Percentiles rank a stretch among this genome's conserved stretches.
Conservation (phyloP, 345 rosid species). For the Ceriops decandra region DNA sequence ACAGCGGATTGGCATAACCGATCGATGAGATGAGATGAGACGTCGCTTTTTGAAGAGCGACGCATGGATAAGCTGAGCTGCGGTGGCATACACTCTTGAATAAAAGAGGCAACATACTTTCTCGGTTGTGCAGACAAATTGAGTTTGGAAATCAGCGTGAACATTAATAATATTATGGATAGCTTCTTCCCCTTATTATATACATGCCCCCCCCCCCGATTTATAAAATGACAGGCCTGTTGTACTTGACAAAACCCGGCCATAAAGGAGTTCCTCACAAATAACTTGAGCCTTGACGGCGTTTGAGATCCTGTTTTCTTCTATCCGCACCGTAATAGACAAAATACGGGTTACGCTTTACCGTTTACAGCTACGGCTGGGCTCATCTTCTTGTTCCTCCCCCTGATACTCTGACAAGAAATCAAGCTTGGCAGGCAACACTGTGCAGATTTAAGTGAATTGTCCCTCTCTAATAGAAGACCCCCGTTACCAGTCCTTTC, state of each 20-base stretch:
- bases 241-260: constrained; percentile 4
- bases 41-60: too few relatives aligned
- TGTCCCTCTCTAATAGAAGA: constrained; percentile 32
- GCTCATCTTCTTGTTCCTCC: constrained; percentile 71
- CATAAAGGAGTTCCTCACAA: neutral
- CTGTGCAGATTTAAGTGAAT: constrained; percentile 37
- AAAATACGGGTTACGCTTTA: constrained; percentile 1
- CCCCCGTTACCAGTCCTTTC: constrained; percentile 49
- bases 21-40: too few relatives aligned
- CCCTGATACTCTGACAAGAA: constrained; percentile 49
- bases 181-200: constrained; percentile 3
- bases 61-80: too few relatives aligned
- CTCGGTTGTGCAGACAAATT: too few relatives aligned
- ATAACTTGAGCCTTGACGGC: neutral
- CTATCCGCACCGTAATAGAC: neutral
- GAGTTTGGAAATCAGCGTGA: too few relatives aligned
- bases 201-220: constrained; percentile 6
- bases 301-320: constrained; percentile 1
- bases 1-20: too few relatives aligned
- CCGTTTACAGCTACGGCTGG: constrained; percentile 24
- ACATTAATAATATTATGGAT: too few relatives aligned
- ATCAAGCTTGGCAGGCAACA: constrained; percentile 79
- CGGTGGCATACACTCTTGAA: too few relatives aligned
- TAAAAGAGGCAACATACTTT: too few relatives aligned
- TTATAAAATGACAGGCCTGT: neutral